Conservation (phyloP, 306 rosid genomes). For the Luffa aegyptiaca region DNA sequence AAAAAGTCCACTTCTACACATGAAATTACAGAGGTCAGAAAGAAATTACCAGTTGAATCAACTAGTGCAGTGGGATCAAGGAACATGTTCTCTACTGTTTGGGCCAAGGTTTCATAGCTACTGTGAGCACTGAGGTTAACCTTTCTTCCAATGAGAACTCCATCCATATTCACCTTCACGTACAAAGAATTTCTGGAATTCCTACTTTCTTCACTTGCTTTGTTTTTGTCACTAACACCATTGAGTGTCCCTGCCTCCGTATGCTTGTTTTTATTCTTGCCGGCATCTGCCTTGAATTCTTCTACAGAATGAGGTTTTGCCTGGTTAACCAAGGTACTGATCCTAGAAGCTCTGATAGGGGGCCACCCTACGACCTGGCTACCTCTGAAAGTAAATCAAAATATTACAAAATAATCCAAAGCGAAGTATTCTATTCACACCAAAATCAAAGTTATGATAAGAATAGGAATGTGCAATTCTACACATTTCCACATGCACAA, state of each 20-base stretch:
- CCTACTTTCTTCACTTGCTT: conserved; percentile 30
- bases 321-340: conserved; percentile 59
- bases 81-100: conserved; percentile 76
- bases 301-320: conserved; percentile 48
- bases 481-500: background rate
- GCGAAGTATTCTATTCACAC: conserved; percentile 3
- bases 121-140: conserved; percentile 71
- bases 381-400: conserved; percentile 25
- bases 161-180: conserved; percentile 93
- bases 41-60: conserved; percentile 38
- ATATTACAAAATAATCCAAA: conserved; percentile 15
- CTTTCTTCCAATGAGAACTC: conserved; percentile 82
- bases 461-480: background rate
- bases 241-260: conserved; percentile 21
- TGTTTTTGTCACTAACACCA: conserved; percentile 26
- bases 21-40: background rate
- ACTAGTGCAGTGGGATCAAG: conserved; percentile 33
- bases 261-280: conserved; percentile 29
- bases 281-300: conserved; percentile 35
- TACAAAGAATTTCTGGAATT: conserved; percentile 38
- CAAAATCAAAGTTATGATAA: background rate
- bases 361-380: conserved; percentile 99
- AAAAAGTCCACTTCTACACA: background rate
- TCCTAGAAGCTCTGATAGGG: conserved; percentile 66
- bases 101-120: conserved; percentile 63